Base-by-base conservation (phyloP, 768 basidiomycete genomes). In the Xerocomus potaroensis region DNA sequence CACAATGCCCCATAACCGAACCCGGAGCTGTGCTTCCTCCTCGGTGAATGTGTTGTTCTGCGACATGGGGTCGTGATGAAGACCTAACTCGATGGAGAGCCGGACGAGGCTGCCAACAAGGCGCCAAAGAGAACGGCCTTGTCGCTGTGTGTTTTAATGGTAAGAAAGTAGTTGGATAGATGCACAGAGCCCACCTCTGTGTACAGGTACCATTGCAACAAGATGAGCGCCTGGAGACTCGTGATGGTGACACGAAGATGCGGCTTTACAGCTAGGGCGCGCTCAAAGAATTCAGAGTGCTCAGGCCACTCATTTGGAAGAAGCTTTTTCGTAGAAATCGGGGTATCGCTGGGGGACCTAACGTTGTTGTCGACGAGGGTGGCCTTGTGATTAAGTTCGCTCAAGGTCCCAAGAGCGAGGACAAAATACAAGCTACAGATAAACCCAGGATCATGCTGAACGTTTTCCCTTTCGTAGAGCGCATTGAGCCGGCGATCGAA, bases 171-270 rank as follows among this genome's bases (percentile, higher is more conserved):
- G 15, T 21, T 15, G 50, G 9, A 24, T 24, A 10, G 26, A 40
- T 9, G 18, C 2, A 19, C 3, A 35, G 4, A 16, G 59, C 77
- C 45, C 53, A 87, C 90, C 76, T 91, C 90, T 18, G 83, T 89
- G 58, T 91, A 92, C 18, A 92, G 75, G 65, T 91, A 91, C 90
- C 88, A 91, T 45, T 92, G 91, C 38, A 91, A 65, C 6, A 92
- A 66, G 21, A 91, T 89, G 43, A 92, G 74, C 0, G 90, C 86
- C 63, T 92, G 90, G 50, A 92, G 67, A 60, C 87, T 88, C 5
- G 83, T 81, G 34, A 91, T 78, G 5, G 88, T 89, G 59, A 91
- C 88, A 9, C 84, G 80, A 34, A 92, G 69, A 52, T 92, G 87
- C 8, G 88, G 86, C 61, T 92, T 91, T 54, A 89, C 75, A 16